Base-by-base conservation (phyloP, 108 stramenopile genomes). In the Poteriospumella lacustris region DNA sequence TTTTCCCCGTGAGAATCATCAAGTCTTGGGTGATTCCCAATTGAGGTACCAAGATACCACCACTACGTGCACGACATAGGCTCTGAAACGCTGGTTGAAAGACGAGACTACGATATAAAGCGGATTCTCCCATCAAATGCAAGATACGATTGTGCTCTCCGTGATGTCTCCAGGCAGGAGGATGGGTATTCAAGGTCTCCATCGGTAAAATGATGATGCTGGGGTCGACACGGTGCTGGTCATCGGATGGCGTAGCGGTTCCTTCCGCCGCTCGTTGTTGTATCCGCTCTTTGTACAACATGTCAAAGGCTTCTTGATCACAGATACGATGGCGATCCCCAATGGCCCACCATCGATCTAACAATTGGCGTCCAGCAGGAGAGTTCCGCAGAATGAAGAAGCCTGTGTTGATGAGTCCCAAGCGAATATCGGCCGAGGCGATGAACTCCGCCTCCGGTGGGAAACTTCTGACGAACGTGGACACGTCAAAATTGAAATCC, bases 231-330 rank as follows among this genome's bases (percentile, higher is more conserved):
- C 36, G 3, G 3, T 33, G 28, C 31, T 64, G 5, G 5, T 64
- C 60, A n/a, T n/a, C n/a, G n/a, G n/a, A n/a, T n/a, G n/a, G n/a
- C n/a, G n/a, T n/a, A n/a, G n/a, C n/a, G n/a, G n/a, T n/a, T 24
- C 52, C 52, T 64, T 64, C 60, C 24, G 15, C 24, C 12, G 31
- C 36, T 24, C 60, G 24, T 64, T 64, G 15, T n/a, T n/a, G n/a
- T n/a, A n/a, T n/a, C n/a, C n/a, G n/a, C n/a, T n/a, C n/a, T 34
- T 5, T 5, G 36, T 64, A 64, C 3, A 64, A 24, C 31, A 64
- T 9, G 60, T 64, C 60, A 33, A 64, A 64, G 29, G 60, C 60
- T 3, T 64, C 60, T 64, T 64, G 60, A 24, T 64, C 60, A 64
- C 60, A 64, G 5, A 64, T 5, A 34, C 36, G 28, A 3, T 3